Evolutionary conservation across 2,329 filamentous ascomycete species (phyloP).

Genomic region (Tolypocladium paradoxum): DNA sequence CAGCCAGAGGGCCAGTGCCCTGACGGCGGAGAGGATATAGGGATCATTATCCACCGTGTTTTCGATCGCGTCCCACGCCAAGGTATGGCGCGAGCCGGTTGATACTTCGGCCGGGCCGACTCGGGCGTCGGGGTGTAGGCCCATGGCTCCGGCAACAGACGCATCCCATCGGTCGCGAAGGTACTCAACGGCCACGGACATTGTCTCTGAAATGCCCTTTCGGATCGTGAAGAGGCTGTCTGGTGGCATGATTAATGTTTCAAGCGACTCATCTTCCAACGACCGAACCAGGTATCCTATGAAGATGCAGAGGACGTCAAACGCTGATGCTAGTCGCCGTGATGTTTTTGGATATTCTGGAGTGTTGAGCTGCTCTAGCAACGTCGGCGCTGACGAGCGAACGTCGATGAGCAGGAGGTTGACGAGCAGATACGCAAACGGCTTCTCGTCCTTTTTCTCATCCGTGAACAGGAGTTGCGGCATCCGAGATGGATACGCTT

Average conservation of each 20-base stretch:
- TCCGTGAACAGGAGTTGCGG: slow-evolving; percentile 42
- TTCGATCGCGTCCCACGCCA: slow-evolving; percentile 49
- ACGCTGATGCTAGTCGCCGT: slow-evolving; percentile 46
- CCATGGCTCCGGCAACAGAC: slow-evolving; percentile 49
- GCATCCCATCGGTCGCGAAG: slow-evolving; percentile 62
- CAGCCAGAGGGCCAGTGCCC: slow-evolving; percentile 54
- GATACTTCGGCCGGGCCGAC: slow-evolving; percentile 29
- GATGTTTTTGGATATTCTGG: slow-evolving; percentile 40
- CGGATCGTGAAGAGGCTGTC: slow-evolving; percentile 52
- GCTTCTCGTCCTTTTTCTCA: slow-evolving; percentile 31
- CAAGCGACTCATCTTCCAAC: slow-evolving; percentile 35
- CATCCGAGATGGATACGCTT: slow-evolving; percentile 37
- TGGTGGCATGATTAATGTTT: slow-evolving; percentile 37
- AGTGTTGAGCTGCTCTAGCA: slow-evolving; percentile 47
- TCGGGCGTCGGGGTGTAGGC: slow-evolving; percentile 48
- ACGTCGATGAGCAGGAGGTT: slow-evolving; percentile 58
- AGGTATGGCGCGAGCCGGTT: slow-evolving; percentile 32
- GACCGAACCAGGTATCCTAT: slow-evolving; percentile 45
- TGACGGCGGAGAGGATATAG: slow-evolving; percentile 46
- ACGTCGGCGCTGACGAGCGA: slow-evolving; percentile 48
- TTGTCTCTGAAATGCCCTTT: slow-evolving; percentile 49
- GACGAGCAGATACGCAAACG: slow-evolving; percentile 51
- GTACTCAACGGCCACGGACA: slow-evolving; percentile 53
- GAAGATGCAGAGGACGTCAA: slow-evolving; percentile 52
- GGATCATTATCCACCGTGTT: slow-evolving; percentile 41